A percentile compares a stretch with the other conserved stretches of the same genome.
Evolutionary conservation across 306 rosid genomes (phyloP).

Genomic region (Amphicarpaea edgeworthii): DNA sequence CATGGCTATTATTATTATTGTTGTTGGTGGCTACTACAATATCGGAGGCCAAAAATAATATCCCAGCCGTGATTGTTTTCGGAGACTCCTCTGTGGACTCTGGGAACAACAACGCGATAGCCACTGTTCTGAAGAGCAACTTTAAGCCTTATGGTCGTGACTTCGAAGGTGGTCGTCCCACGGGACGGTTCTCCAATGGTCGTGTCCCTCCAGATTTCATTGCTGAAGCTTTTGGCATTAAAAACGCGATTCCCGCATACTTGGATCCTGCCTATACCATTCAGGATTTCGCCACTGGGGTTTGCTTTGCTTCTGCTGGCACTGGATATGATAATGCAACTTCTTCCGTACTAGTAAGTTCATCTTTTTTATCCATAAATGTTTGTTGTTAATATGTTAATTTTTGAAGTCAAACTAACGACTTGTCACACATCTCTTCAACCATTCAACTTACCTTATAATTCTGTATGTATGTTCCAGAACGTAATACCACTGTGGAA

Average conservation of each 20-base stretch:
- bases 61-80: constrained; percentile 61
- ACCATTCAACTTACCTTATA: no score
- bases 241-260: constrained; percentile 70
- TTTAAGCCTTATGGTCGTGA: constrained; percentile 89
- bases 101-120: constrained; percentile 80
- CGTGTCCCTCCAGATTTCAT: constrained; percentile 81
- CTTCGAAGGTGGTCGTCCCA: constrained; percentile 69
- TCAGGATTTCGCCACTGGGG: constrained; percentile 76
- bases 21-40: background rate
- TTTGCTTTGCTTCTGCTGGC: constrained; percentile 92
- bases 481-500: constrained; percentile 63
- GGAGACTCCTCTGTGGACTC: constrained; percentile 93
- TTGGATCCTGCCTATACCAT: constrained; percentile 78
- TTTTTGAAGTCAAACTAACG: no score
- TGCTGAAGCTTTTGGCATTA: constrained; percentile 70
- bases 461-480: no score
- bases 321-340: constrained; percentile 71
- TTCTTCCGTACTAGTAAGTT: constrained; percentile 75
- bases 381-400: no score
- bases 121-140: constrained; percentile 78
- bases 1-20: background rate
- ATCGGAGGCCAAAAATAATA: background rate
- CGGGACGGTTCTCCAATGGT: constrained; percentile 86
- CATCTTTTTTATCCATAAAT: no score
- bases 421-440: no score